A percentile compares a stretch with the other conserved stretches of the same genome.
These are phyloP conservation scores for Suillus brevipes DNA, from an alignment of 768 basidiomycete species.

Conservation along the genomic window DNA sequence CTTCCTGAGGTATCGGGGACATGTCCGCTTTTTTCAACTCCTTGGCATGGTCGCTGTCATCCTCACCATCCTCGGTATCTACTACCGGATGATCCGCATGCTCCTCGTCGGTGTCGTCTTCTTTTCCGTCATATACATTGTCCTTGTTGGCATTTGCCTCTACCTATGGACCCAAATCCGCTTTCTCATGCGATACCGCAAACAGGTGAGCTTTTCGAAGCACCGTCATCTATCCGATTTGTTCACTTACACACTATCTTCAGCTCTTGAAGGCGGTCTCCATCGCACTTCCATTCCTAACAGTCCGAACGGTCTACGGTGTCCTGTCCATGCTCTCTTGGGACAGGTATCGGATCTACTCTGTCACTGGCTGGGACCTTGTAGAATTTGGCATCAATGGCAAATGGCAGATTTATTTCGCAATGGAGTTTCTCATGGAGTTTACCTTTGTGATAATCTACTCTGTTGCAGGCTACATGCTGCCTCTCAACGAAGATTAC, in stretches of 20 bases:
- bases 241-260: slow-evolving; percentile 11
- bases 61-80: no score
- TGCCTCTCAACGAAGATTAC: slow-evolving; percentile 21
- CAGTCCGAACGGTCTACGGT: slow-evolving; percentile 47
- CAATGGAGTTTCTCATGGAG: slow-evolving; percentile 58
- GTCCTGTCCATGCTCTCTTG: slow-evolving; percentile 39
- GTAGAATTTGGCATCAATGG: slow-evolving; percentile 24
- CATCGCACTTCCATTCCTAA: slow-evolving; percentile 58
- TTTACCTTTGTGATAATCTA: slow-evolving; percentile 47
- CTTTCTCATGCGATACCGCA: slow-evolving; percentile 28
- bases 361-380: no score
- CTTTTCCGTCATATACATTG: slow-evolving; percentile 39
- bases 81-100: no score
- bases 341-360: no score
- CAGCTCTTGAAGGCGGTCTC: slow-evolving; percentile 60
- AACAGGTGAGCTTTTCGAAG: slow-evolving; percentile 32
- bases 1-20: not conserved
- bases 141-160: slow-evolving; percentile 46
- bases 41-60: slow-evolving; percentile 23
- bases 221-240: slow-evolving; percentile 3
- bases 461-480: slow-evolving; percentile 20
- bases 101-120: slow-evolving; percentile 28
- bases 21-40: slow-evolving; percentile 31
- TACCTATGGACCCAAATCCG: slow-evolving; percentile 54
- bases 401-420: slow-evolving; percentile 51